Evolutionary conservation across 768 basidiomycete species (phyloP), one percentile per base, ranked within the genome.

Genomic region (Boletus huronensis): DNA sequence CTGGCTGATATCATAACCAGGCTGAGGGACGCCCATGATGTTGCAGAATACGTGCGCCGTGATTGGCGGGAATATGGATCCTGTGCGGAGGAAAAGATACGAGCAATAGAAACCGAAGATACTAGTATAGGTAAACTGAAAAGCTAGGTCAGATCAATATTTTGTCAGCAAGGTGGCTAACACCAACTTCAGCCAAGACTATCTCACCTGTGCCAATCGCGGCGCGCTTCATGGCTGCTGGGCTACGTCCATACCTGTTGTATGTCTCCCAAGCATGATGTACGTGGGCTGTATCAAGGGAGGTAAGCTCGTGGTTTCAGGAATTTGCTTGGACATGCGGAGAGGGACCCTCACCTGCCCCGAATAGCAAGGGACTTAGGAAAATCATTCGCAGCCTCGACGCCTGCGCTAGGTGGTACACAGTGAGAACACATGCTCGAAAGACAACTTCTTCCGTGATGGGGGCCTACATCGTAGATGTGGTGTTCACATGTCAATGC

Each of bases 381-480:
- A 92, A 89, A 46, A 97, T 81, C 78, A 95, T 84, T 34, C 77
- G 76, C 39, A 55, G 64, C 23, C 60, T 76, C 0, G 82, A 79
- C 2, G 77, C 75, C 17, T 82, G 83, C 0, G 85, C 80, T 48
- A 96, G 78, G 52, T 84, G 77, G 60, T 90, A 88, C 8, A 85
- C 78, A 2, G 86, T 75, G 19, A 97, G 75, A 28, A 96, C 79
- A 66, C 92, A 94, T 0, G 90, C 84, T 26, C 97, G 78, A 67
- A 97, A 98, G 8, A 92, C 90, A 25, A 97, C 54, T 70, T 98
- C 96, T 73, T 99, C 96, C 0, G 95, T 95, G 32, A 94, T 70
- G 0, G 96, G 96, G 4, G 81, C 94, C 93, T 94, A 55, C 29
- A 5, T 45, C 10, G 19, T 31, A 26, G 8, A 17, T 6, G 41